phyloP scores from a whole-genome alignment of 2,329 filamentous ascomycete species.

The Curvularia verruculosa region DNA sequence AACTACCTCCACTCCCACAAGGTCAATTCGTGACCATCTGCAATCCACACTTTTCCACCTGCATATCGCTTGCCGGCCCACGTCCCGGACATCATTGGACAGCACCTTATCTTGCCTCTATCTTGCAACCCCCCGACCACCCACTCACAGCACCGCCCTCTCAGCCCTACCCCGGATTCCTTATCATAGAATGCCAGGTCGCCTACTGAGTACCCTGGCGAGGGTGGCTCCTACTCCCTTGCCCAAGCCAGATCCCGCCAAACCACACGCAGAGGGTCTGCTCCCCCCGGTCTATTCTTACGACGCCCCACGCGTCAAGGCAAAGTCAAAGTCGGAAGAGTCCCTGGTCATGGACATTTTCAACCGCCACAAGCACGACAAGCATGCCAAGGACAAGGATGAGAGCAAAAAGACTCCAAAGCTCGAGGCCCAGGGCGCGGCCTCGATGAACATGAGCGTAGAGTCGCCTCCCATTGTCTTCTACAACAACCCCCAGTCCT shows the following conservation, averaged over 20 bases:
- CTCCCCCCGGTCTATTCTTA: constrained; percentile 47
- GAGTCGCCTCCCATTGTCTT: constrained; percentile 89
- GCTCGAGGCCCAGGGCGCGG: constrained; percentile 50
- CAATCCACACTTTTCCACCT: constrained; percentile 19
- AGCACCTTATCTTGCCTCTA: constrained; percentile 21
- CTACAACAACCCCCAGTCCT: constrained; percentile 75
- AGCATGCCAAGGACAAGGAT: constrained; percentile 26
- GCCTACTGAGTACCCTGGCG: constrained; percentile 42
- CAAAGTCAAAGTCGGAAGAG: constrained; percentile 39
- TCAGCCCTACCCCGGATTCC: constrained; percentile 40
- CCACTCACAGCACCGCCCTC: constrained; percentile 22
- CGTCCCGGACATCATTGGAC: constrained; percentile 25
- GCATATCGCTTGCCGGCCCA: constrained; percentile 26
- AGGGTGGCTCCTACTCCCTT: constrained; percentile 42
- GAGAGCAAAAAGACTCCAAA: constrained; percentile 45
- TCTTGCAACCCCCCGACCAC: constrained; percentile 11
- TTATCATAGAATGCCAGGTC: constrained; percentile 44
- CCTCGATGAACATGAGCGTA: constrained; percentile 67
- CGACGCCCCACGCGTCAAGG: constrained; percentile 37
- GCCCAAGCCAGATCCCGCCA: constrained; percentile 35
- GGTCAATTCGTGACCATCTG: constrained; percentile 37
- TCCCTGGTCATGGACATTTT: constrained; percentile 49
- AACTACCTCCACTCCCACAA: constrained; percentile 46
- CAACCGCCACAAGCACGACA: constrained; percentile 45
- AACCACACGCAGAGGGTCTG: constrained; percentile 30